Conservation (phyloP, 805 yeast species). For the Candida rishiriensis region DNA sequence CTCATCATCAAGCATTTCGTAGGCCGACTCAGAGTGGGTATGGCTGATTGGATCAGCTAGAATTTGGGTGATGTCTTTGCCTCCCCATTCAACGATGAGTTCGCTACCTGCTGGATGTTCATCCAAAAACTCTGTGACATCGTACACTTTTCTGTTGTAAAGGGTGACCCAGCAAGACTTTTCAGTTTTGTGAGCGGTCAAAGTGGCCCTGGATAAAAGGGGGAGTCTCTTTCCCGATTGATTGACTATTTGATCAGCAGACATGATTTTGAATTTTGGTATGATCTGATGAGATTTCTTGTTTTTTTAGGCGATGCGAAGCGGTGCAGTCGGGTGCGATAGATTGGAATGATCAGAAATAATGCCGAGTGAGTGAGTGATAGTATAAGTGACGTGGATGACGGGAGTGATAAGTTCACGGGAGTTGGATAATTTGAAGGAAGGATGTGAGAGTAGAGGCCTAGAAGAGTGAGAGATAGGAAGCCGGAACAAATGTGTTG, state of each 20-base stretch:
- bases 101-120: constrained; percentile 73
- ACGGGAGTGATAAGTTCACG: too few relatives aligned
- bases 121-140: constrained; percentile 68
- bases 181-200: constrained; percentile 47
- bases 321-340: too few relatives aligned
- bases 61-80: constrained; percentile 63
- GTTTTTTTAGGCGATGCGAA: too few relatives aligned
- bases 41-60: constrained; percentile 70
- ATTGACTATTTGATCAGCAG: neutral
- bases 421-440: too few relatives aligned
- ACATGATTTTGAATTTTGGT: neutral
- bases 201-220: constrained; percentile 48
- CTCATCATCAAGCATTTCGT: constrained; percentile 83
- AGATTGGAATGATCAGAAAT: too few relatives aligned
- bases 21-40: constrained; percentile 81
- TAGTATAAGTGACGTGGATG: too few relatives aligned
- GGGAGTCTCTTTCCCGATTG: constrained; percentile 39
- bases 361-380: too few relatives aligned
- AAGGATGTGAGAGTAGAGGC: too few relatives aligned
- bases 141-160: constrained; percentile 74
- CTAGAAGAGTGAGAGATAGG: too few relatives aligned
- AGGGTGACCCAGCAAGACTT: constrained; percentile 78
- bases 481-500: too few relatives aligned
- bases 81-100: constrained; percentile 53
- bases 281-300: too few relatives aligned